A percentile compares a stretch with the other conserved stretches of the same genome.
phyloP scores from a whole-genome alignment of 1,139 yeast species.

The Debaryomycetaceae sp. region DNA sequence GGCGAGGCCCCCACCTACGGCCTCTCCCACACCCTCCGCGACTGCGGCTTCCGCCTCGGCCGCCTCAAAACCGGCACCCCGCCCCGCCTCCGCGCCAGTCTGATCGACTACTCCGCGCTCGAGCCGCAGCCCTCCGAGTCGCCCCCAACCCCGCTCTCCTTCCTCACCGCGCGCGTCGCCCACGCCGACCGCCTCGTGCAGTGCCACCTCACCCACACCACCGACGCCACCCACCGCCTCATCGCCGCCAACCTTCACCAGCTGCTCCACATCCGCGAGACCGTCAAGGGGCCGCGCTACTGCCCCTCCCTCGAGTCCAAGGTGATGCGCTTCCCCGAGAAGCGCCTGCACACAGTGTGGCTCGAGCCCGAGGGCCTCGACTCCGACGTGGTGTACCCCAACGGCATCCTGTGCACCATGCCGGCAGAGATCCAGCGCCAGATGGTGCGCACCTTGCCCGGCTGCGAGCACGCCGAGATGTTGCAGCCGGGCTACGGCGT shows the following conservation, averaged over 20 bases:
- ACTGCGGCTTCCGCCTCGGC: constrained; percentile 80
- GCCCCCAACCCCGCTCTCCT: constrained; percentile 89
- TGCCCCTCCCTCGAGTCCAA: constrained; percentile 97
- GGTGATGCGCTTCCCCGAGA: constrained; percentile 74
- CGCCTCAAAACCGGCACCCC: constrained; percentile 97
- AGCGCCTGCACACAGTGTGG: constrained; percentile 80
- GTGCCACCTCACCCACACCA: constrained; percentile 80
- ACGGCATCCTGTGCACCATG: constrained; percentile 95
- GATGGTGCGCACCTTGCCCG: constrained; percentile 75
- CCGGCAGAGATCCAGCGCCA: constrained; percentile 85
- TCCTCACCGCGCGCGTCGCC: constrained; percentile 62
- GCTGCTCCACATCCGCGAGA: constrained; percentile 87
- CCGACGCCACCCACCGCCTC: constrained; percentile 66
- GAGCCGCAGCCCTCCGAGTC: constrained; percentile 72
- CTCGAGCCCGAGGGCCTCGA: constrained; percentile 94
- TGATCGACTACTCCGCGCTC: constrained; percentile 63
- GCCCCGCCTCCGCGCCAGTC: constrained; percentile 69
- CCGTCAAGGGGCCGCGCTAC: constrained; percentile 94
- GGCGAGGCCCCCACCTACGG: constrained; percentile 94
- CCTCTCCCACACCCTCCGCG: constrained; percentile 67
- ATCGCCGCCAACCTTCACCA: constrained; percentile 68
- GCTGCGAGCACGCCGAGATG: constrained; percentile 84
- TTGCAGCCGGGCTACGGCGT: constrained; percentile 97
- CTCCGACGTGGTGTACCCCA: constrained; percentile 84
- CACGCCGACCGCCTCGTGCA: constrained; percentile 54